Conservation (phyloP, 2,329 filamentous ascomycete species). For the Claviceps purpurea region DNA sequence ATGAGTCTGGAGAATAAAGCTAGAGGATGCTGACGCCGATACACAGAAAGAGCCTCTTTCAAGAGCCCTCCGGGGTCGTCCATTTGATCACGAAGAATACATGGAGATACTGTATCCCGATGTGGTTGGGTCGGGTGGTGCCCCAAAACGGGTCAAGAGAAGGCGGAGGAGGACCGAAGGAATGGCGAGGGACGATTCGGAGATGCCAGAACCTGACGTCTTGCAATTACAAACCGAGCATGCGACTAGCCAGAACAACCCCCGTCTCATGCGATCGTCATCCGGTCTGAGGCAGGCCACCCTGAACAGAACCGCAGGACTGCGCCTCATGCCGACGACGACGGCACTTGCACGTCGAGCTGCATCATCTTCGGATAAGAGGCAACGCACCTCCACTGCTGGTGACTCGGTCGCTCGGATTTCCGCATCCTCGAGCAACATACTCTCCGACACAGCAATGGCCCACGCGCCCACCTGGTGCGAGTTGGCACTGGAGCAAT, state of each 20-base stretch:
- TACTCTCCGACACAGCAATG: neutral
- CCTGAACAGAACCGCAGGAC: slow-evolving; percentile 12
- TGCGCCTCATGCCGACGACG: slow-evolving; percentile 14
- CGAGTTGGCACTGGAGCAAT: slow-evolving; percentile 44
- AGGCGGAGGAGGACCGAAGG: slow-evolving; percentile 36
- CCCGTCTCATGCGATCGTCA: slow-evolving; percentile 13
- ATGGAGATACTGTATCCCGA: slow-evolving; percentile 49
- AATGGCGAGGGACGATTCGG: slow-evolving; percentile 30
- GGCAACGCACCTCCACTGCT: slow-evolving; percentile 18
- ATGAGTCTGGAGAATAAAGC: neutral
- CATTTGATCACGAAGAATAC: slow-evolving; percentile 47
- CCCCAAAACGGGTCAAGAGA: slow-evolving; percentile 45
- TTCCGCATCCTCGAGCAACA: neutral
- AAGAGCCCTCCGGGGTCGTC: slow-evolving; percentile 40
- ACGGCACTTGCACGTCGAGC: slow-evolving; percentile 26
- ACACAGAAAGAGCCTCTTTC: slow-evolving; percentile 43
- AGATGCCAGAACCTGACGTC: slow-evolving; percentile 34
- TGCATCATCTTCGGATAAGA: slow-evolving; percentile 23
- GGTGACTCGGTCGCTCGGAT: slow-evolving; percentile 6
- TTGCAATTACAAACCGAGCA: slow-evolving; percentile 29
- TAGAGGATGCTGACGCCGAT: neutral
- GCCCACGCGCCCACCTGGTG: slow-evolving; percentile 33
- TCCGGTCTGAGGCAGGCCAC: slow-evolving; percentile 17
- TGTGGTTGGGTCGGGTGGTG: slow-evolving; percentile 45
- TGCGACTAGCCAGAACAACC: slow-evolving; percentile 13